phyloP scores from a whole-genome alignment of 2,329 filamentous ascomycete species.

The Cytospora piceicola region DNA sequence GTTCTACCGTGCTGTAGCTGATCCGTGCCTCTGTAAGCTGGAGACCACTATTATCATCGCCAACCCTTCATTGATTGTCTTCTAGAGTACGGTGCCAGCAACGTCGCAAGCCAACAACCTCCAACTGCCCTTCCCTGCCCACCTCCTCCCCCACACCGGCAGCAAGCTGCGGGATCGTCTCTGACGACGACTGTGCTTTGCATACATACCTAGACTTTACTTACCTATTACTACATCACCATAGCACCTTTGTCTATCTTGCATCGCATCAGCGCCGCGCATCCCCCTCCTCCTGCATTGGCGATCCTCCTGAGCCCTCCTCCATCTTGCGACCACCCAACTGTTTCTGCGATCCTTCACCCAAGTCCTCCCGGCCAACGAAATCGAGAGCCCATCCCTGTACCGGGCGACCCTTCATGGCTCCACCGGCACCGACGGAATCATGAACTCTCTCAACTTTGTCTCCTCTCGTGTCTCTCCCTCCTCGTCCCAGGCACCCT shows the following conservation, averaged over 20 bases:
- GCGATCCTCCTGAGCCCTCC: background rate
- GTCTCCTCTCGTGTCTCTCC: constrained; percentile 81
- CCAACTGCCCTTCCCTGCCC: constrained; percentile 7
- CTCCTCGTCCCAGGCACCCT: constrained; percentile 57
- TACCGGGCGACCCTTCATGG: constrained; percentile 50
- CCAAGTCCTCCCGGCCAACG: constrained; percentile 1
- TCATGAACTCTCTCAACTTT: constrained; percentile 97
- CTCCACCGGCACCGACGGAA: constrained; percentile 55
- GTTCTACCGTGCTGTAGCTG: background rate
- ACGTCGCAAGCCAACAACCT: background rate
- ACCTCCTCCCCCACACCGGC: background rate
- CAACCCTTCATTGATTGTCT: background rate
- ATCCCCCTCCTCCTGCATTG: constrained; percentile 2
- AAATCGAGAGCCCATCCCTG: constrained; percentile 4
- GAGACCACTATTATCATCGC: background rate
- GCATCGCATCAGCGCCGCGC: constrained; percentile 3
- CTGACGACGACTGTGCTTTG: background rate
- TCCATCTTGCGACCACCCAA: background rate
- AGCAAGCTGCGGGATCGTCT: constrained; percentile 7
- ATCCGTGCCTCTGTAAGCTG: background rate
- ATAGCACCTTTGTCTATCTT: background rate
- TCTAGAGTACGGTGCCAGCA: background rate
- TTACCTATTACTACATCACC: background rate
- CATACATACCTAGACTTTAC: constrained; percentile 1
- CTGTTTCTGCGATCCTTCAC: background rate